phyloP scores from a whole-genome alignment of 2,329 filamentous ascomycete species.

The Eutypa lata region DNA sequence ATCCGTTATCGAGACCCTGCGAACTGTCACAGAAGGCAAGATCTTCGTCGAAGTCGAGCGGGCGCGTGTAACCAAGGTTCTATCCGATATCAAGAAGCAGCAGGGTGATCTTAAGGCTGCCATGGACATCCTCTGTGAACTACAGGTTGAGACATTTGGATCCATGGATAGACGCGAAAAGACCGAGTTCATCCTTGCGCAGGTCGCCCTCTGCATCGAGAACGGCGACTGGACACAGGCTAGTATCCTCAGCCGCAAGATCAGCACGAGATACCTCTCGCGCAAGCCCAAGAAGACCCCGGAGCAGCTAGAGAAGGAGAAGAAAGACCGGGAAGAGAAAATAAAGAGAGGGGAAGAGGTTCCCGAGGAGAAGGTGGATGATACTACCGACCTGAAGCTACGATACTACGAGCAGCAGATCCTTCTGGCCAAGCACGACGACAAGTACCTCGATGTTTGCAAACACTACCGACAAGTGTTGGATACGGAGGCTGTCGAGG shows the following conservation, averaged over 20 bases:
- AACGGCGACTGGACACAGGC: constrained; percentile 96
- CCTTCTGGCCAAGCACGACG: constrained; percentile 88
- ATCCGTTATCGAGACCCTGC: constrained; percentile 87
- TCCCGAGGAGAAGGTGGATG: constrained; percentile 73
- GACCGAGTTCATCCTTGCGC: constrained; percentile 96
- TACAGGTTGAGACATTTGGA: constrained; percentile 98
- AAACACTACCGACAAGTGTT: constrained; percentile 97
- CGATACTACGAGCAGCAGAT: constrained; percentile 98
- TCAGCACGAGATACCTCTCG: constrained; percentile 88
- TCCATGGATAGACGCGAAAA: constrained; percentile 97
- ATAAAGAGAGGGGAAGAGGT: constrained; percentile 76
- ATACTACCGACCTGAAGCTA: constrained; percentile 94
- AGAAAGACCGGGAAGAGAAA: constrained; percentile 84
- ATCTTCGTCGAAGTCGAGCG: constrained; percentile 99
- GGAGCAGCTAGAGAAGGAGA: constrained; percentile 87
- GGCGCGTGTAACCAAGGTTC: constrained; percentile 87
- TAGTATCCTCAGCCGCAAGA: constrained; percentile 90
- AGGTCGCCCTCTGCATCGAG: constrained; percentile 92
- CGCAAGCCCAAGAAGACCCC: constrained; percentile 87
- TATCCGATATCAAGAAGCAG: constrained; percentile 96
- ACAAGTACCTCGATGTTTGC: constrained; percentile 96
- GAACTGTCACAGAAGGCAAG: constrained; percentile 98
- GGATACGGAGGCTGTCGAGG: constrained; percentile 92
- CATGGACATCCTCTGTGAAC: constrained; percentile 89
- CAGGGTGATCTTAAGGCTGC: constrained; percentile 90